Evolutionary conservation across 805 yeast genomes (phyloP).

Genomic region (Candida saitoana): DNA sequence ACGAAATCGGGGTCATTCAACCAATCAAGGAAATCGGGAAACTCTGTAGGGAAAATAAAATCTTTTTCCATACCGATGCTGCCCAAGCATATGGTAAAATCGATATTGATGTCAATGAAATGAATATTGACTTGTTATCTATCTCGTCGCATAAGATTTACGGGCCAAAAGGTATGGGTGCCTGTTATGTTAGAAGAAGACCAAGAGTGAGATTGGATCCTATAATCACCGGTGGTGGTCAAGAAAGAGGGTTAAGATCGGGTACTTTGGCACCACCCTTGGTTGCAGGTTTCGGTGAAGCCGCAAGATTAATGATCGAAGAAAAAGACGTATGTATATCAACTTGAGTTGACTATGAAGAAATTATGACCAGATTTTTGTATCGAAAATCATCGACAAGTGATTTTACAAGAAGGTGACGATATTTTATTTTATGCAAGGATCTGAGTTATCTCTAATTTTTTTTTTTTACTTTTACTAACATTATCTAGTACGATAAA

Average conservation of each 20-base stretch:
- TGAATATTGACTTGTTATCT: slow-evolving; percentile 89
- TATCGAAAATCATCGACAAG: neutral
- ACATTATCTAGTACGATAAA: slow-evolving; percentile 48
- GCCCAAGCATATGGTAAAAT: slow-evolving; percentile 98
- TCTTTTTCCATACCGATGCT: slow-evolving; percentile 95
- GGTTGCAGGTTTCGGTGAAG: slow-evolving; percentile 95
- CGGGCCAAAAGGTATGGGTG: slow-evolving; percentile 98
- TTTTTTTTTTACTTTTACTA: slow-evolving; percentile 1
- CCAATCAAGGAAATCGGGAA: slow-evolving; percentile 91
- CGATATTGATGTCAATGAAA: slow-evolving; percentile 85
- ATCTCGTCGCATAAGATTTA: slow-evolving; percentile 94
- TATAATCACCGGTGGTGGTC: slow-evolving; percentile 95
- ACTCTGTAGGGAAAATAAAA: slow-evolving; percentile 79
- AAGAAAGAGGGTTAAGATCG: slow-evolving; percentile 95
- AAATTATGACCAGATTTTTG: slow-evolving; percentile 1
- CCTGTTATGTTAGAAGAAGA: slow-evolving; percentile 91
- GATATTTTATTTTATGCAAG: slow-evolving; percentile 15
- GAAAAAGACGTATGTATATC: slow-evolving; percentile 49
- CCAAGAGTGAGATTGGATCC: slow-evolving; percentile 98
- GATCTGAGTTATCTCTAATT: slow-evolving; percentile 12
- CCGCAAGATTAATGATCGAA: slow-evolving; percentile 73
- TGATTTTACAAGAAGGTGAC: neutral
- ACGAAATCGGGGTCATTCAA: slow-evolving; percentile 96
- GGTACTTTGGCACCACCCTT: slow-evolving; percentile 98
- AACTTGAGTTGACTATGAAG: slow-evolving; percentile 5